Evolutionary conservation across 345 rosid species (phyloP), one percentile per base, ranked within the genome.

Genomic region (Cardamine chenopodiifolia): DNA sequence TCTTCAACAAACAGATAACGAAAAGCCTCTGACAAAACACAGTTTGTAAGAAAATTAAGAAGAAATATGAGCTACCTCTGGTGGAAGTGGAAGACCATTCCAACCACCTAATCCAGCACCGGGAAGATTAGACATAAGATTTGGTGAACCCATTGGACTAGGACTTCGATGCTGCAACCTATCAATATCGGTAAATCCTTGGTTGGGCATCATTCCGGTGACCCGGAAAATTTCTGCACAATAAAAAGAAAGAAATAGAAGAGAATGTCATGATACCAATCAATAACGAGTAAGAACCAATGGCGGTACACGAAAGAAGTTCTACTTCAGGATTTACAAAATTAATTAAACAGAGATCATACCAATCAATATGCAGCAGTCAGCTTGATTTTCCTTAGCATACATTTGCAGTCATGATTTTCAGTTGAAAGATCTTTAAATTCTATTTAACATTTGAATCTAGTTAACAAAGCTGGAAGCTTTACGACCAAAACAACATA

Each of bases 141-240:
- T 90, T 58, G 98, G 92, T 82, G 98, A 90, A 73, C 96, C 96
- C 98, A 93, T 90, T 64, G 98, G 98, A 83, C 98, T 89, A 22
- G 98, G 97, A 80, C 96, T 93, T 84, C 98, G 88, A 76, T 93
- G 93, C 70, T 96, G 74, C 79, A 93, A 70, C 78, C 97, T 74
- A 83, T 93, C 98, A 55, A 89, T 73, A 75, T 93, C 96, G 22
- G 85, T 87, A 79, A 86, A 90, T 10, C 90, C 98, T 88, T 89
- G 97, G 85, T 88, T 93, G 63, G 93, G 86, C 87, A 85, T 84
- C 91, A 90, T 84, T 62, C 92, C 93, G 4, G 89, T 85, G 22
- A 90, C 90, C 56, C 96, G 86, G 50, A 85, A 89, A 52, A 94
- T 91, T 78, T 94, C 98, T 95, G 86, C 84, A 79, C 62, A 80